Conservation (phyloP, 257 asterid genomes). For the Solanum acaule region DNA sequence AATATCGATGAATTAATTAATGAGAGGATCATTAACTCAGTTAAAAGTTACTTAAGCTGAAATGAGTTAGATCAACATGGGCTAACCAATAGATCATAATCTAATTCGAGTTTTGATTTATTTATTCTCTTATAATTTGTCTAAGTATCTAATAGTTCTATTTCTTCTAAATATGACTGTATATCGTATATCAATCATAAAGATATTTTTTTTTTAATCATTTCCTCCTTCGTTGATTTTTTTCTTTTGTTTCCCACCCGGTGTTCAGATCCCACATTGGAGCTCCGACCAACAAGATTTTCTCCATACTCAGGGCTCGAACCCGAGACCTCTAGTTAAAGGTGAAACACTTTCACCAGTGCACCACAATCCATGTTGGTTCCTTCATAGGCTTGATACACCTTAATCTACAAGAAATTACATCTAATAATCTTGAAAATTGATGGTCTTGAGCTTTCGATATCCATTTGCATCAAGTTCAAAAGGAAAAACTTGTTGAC, state of each 20-base stretch:
- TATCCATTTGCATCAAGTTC: background rate
- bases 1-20: background rate
- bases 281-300: too few species aligned
- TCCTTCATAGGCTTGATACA: background rate
- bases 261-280: too few species aligned
- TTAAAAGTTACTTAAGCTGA: rapidly evolving
- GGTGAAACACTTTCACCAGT: too few species aligned
- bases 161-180: background rate
- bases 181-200: too few species aligned
- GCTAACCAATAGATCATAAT: background rate
- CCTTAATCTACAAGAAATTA: background rate
- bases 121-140: too few species aligned
- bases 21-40: rapidly evolving
- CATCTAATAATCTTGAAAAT: background rate
- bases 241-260: too few species aligned
- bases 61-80: background rate
- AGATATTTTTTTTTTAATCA: rapidly evolving
- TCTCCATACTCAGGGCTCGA: too few species aligned
- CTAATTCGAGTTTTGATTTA: background rate
- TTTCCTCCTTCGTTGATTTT: background rate
- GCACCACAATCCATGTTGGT: too few species aligned
- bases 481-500: background rate
- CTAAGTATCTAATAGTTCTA: background rate
- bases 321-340: too few species aligned
- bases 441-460: background rate